These are phyloP conservation scores for Hypomyces perniciosus DNA, from an alignment of 2,329 filamentous ascomycete species.

Conservation along the genomic window DNA sequence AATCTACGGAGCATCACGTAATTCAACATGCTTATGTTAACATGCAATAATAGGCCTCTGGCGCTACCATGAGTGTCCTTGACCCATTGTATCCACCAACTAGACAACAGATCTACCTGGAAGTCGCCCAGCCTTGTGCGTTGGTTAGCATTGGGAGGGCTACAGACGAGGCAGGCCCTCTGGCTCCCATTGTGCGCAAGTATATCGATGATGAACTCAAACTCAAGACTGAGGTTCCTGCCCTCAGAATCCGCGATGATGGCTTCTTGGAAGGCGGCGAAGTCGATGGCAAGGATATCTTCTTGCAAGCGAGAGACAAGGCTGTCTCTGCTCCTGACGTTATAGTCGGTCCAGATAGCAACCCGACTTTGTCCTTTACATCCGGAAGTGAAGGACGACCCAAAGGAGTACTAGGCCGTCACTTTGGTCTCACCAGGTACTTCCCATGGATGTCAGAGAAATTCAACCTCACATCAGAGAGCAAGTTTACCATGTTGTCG, in stretches of 20 bases:
- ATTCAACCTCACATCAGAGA: too few relatives aligned
- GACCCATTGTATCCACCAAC: slow-evolving; percentile 51
- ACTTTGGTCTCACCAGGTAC: too few relatives aligned
- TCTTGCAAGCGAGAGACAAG: background rate
- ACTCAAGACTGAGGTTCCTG: slow-evolving; percentile 69
- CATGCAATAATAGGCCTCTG: slow-evolving; percentile 28
- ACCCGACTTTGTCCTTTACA: too few relatives aligned
- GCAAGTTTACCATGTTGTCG: background rate
- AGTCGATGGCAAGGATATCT: slow-evolving; percentile 53
- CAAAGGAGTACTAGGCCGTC: too few relatives aligned
- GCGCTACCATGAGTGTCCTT: slow-evolving; percentile 59
- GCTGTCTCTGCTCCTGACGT: background rate
- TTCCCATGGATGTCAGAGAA: too few relatives aligned
- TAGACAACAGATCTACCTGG: slow-evolving; percentile 56
- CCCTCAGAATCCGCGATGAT: slow-evolving; percentile 63
- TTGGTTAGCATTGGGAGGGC: slow-evolving; percentile 65
- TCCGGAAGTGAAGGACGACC: too few relatives aligned
- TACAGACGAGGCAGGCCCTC: slow-evolving; percentile 50
- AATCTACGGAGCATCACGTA: too few relatives aligned
- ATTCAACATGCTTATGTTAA: too few relatives aligned
- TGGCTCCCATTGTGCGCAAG: slow-evolving; percentile 41
- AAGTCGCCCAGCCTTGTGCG: slow-evolving; percentile 37
- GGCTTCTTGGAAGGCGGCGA: slow-evolving; percentile 64
- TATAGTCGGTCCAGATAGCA: slow-evolving; percentile 14
- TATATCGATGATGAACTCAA: slow-evolving; percentile 67